Conservation (phyloP, 176 grass and related monocot genomes). For the Saccharum officinarum region DNA sequence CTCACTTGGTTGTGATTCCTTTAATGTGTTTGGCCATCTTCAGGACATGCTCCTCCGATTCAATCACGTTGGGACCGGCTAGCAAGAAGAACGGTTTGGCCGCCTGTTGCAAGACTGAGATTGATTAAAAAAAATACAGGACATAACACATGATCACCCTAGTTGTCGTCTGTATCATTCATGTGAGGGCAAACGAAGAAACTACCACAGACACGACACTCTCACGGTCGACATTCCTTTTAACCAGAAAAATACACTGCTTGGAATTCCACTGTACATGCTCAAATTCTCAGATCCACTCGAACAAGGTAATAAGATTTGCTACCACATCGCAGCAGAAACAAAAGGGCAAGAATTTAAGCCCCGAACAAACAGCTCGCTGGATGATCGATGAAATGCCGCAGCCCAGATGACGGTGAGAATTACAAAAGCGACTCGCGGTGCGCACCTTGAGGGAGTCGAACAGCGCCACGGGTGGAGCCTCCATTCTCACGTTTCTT, state of each 20-base stretch:
- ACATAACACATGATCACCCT: neutral
- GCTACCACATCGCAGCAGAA: neutral
- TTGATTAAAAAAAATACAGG: neutral
- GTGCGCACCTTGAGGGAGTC: constrained; percentile 69
- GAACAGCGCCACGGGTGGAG: constrained; percentile 60
- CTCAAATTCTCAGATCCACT: neutral
- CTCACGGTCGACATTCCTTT: neutral
- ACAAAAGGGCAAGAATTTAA: neutral
- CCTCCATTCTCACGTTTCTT: constrained; percentile 36
- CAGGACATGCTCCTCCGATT: constrained; percentile 88
- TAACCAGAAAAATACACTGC: neutral
- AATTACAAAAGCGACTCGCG: neutral
- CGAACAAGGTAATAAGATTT: neutral
- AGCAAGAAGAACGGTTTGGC: constrained; percentile 90
- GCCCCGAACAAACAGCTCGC: neutral
- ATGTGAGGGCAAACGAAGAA: neutral
- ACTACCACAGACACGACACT: neutral
- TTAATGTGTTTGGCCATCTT: constrained; percentile 95
- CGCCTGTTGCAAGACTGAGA: constrained; percentile 56
- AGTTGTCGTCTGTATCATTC: neutral
- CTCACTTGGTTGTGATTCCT: constrained; percentile 67
- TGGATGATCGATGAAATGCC: constrained; percentile 47
- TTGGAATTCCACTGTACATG: neutral
- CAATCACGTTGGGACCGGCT: constrained; percentile 88
- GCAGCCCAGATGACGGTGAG: neutral